Conservation (phyloP, 2,329 filamentous ascomycete species). For the Trichoderma brevicompactum region DNA sequence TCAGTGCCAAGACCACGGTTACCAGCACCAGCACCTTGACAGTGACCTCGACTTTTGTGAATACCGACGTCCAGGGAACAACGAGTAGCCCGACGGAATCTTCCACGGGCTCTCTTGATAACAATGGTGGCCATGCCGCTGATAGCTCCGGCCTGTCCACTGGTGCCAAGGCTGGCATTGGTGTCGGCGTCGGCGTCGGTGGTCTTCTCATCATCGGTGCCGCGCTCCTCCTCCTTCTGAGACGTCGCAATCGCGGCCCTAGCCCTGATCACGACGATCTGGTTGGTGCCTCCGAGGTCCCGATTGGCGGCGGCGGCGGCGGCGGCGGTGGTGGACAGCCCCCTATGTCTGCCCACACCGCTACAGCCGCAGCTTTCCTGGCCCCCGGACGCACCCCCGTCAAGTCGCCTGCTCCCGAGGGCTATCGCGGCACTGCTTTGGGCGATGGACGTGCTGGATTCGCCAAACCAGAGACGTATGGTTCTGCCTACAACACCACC, state of each 20-base stretch:
- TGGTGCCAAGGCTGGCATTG: slow-evolving; percentile 52
- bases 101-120: slow-evolving; percentile 35
- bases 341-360: slow-evolving; percentile 41
- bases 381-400: slow-evolving; percentile 37
- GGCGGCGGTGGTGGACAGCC: slow-evolving; percentile 32
- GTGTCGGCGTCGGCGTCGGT: slow-evolving; percentile 46
- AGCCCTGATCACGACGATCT: slow-evolving; percentile 47
- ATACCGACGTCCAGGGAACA: slow-evolving; percentile 40
- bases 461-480: slow-evolving; percentile 45
- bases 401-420: slow-evolving; percentile 38
- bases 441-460: slow-evolving; percentile 47
- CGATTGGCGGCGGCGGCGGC: slow-evolving; percentile 41
- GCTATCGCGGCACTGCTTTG: slow-evolving; percentile 47
- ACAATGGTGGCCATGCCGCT: slow-evolving; percentile 29
- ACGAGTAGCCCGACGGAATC: slow-evolving; percentile 31
- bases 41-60: slow-evolving; percentile 43
- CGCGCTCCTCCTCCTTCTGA: slow-evolving; percentile 40
- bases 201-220: slow-evolving; percentile 42
- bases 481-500: slow-evolving; percentile 40
- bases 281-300: slow-evolving; percentile 49
- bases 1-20: slow-evolving; percentile 45
- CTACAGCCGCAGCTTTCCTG: slow-evolving; percentile 36
- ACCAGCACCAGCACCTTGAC: slow-evolving; percentile 46
- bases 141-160: slow-evolving; percentile 43
- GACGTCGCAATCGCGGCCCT: slow-evolving; percentile 40